phyloP scores from a whole-genome alignment of 2,329 filamentous ascomycete species.

The Claviceps maximensis region DNA sequence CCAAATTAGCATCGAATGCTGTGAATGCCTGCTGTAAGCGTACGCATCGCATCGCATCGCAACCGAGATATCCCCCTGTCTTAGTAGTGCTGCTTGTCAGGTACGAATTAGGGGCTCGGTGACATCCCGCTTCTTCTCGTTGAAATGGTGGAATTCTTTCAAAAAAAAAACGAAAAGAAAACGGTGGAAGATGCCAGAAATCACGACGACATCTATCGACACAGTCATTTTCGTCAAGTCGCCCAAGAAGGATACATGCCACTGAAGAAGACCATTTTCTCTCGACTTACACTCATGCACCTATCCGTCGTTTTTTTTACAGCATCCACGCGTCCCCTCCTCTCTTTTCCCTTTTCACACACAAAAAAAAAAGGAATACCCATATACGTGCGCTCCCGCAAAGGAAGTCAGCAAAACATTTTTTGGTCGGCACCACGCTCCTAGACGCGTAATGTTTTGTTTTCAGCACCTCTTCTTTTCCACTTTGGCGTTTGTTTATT shows the following conservation, averaged over 20 bases:
- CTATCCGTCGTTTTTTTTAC: not conserved
- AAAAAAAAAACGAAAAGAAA: not conserved
- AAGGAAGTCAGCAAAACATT: not conserved
- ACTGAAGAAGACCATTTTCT: not conserved
- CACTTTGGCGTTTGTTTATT: not conserved
- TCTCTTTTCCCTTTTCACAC: no score
- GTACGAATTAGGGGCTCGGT: not conserved
- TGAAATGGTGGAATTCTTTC: not conserved
- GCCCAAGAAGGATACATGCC: not conserved
- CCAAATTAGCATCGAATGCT: constrained; percentile 23
- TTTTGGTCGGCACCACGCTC: not conserved
- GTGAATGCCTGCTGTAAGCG: constrained; percentile 26
- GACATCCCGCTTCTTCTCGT: not conserved
- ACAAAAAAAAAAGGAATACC: no score
- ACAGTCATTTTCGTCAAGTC: not conserved
- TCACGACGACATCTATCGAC: not conserved
- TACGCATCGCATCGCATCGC: no score
- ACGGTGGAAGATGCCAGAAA: no score
- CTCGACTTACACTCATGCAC: not conserved
- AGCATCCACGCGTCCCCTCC: not conserved
- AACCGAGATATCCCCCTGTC: not conserved
- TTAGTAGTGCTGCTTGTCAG: not conserved
- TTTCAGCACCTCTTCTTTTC: not conserved
- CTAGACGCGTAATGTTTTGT: not conserved
- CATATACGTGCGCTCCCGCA: not conserved